Base-by-base conservation (phyloP, 2,329 filamentous ascomycete genomes). In the Chalaropsis ovoidea region DNA sequence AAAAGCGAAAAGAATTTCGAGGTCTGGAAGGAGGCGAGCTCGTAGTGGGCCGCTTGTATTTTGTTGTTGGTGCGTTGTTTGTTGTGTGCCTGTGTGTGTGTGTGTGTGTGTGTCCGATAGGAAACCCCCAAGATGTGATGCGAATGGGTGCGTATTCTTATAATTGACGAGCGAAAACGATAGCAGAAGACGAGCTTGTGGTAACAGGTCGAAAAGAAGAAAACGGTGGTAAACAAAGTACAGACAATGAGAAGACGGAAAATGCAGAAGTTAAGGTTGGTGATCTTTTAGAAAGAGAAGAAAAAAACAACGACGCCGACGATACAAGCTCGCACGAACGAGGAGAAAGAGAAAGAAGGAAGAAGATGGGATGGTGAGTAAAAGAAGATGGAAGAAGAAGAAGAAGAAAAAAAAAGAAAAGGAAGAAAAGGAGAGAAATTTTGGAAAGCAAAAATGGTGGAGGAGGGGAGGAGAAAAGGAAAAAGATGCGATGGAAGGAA, bases 341-440 rank as follows among this genome's bases (percentile, higher is more conserved):
- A 71, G 71, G 69, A 70, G 70, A 68, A 61, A 72, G 70, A 71
- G 70, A 70, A 72, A 71, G 71, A 71, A 70, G 71, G 72, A 72
- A 71, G 70, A 72, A 70, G 70, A 71, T 71, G 70, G 71, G 69
- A 70, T 72, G 70, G 70, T 71, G 69, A 72, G 69, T 71, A 66
- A 69, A 68, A 69, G 68, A 71, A 70, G 70, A 71, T 71, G 66
- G 69, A 71, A 72, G 69, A 70, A 71, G 69, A 69, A 68, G 65
- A 71, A 73, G 71, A 72, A 71, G 69, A 73, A 71, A 67, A 70
- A 64, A 70, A 67, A 70, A 64, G 71, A 73, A 70, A 69, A 70
- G 69, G 70, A 69, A 69, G 66, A 69, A 69, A 70, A 70, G 69
- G 70, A 71, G 70, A 69, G 71, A 71, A 58, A 58, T 42, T 56